Base-by-base conservation (phyloP, 805 yeast species). In the Saccharomycopsis amapae region DNA sequence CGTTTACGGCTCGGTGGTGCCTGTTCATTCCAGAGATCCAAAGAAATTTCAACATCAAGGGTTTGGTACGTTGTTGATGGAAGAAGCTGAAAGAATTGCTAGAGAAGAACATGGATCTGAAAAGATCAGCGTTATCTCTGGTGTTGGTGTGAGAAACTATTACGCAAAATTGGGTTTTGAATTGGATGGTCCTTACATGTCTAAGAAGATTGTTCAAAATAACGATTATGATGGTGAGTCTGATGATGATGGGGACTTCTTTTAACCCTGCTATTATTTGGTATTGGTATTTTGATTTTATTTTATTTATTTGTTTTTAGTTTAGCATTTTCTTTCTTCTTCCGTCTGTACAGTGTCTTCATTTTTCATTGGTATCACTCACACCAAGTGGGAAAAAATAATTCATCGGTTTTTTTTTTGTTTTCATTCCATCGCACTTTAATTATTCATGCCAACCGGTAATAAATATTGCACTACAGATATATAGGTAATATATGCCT, bases 11-110 rank as follows among this genome's bases (percentile, higher is more conserved):
- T 85, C 95, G 3, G 98, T 89, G 17, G 98, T 93, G 18, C 97
- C 98, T 3, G 66, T 93, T 48, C 98, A 93, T 62, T 84, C 94
- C 3, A 75, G 97, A 55, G 98, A 93, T 65, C 98, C 98, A 38
- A 76, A 96, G 59, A 93, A 93, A 64, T 93, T 93, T 71, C 98
- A 93, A 68, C 98, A 93, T 69, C 98, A 93, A 71, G 98, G 98
- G 18, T 93, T 90, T 62, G 98, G 98, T 53, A 90, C 98, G 4
- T 71, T 93, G 57, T 66, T 93, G 42, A 93, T 93, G 98, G 97
- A 93, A 64, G 98, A 93, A 64, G 98, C 98, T 2, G 97, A 87
- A 58, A 75, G 96, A 54, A 93, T 93, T 50, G 93, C 98, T 1
- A 74, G 79, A 42, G 96, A 88, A 58, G 98, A 93, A 62, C 98